A percentile compares a stretch with the other conserved stretches of the same genome.
These are phyloP conservation scores for Thalassiosira allenii DNA, from an alignment of 352 stramenopile species.

Conservation along the genomic window DNA sequence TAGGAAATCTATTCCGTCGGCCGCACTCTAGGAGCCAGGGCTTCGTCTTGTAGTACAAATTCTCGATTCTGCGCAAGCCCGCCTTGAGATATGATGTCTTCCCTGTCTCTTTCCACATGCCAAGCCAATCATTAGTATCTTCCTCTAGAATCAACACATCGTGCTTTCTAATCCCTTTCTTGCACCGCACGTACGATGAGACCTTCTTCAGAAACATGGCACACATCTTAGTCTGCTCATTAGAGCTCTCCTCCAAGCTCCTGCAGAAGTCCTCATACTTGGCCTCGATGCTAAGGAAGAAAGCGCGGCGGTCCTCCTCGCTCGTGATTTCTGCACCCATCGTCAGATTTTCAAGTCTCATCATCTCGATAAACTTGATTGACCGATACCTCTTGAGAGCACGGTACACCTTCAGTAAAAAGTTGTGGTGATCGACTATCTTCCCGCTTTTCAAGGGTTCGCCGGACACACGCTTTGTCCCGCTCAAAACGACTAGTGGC, in stretches of 20 bases:
- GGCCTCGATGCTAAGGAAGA: not conserved
- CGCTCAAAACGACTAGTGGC: not conserved
- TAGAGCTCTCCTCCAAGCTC: not conserved
- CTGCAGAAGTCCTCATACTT: constrained; percentile 1
- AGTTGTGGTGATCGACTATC: constrained; percentile 28
- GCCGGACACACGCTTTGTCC: not conserved
- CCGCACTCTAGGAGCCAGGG: constrained; percentile 5
- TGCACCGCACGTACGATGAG: constrained; percentile 13
- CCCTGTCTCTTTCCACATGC: constrained; percentile 9
- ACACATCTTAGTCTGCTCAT: not conserved
- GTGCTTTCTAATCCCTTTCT: constrained; percentile 13
- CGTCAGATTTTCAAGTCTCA: not conserved
- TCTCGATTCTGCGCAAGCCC: constrained; percentile 6
- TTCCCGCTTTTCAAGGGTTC: constrained; percentile 1
- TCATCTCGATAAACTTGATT: not conserved
- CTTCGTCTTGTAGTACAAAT: constrained; percentile 13
- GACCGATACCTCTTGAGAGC: not conserved
- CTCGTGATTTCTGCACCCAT: not conserved
- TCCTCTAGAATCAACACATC: constrained; percentile 12
- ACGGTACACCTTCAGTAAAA: constrained; percentile 2
- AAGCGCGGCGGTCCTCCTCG: not conserved
- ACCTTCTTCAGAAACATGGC: constrained; percentile 19
- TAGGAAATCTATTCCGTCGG: constrained; percentile 4
- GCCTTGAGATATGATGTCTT: constrained; percentile 21
- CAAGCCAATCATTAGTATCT: constrained; percentile 9